Percentiles rank a stretch among this genome's conserved stretches.
Evolutionary conservation across 2,329 filamentous ascomycete species (phyloP).

Genomic region (Colletotrichum camelliae): DNA sequence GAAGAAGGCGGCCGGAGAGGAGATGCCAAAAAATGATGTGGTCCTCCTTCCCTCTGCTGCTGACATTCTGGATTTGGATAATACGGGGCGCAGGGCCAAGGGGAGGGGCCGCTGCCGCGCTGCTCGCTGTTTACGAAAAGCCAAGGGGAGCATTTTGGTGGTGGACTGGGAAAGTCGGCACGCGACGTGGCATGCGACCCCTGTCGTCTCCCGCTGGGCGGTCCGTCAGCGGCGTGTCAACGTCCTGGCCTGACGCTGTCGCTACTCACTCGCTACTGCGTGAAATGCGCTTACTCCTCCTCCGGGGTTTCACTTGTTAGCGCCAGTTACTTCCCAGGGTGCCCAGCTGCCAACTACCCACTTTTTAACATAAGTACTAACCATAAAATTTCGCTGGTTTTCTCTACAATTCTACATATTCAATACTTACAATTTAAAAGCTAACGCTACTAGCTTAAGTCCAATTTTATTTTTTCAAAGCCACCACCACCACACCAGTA

Average conservation of each 20-base stretch:
- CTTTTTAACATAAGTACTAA: no score
- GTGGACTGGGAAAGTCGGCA: conserved; percentile 16
- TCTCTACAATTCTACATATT: no score
- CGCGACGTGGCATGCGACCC: conserved; percentile 19
- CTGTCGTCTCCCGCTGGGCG: conserved; percentile 9
- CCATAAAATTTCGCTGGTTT: no score
- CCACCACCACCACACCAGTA: no score
- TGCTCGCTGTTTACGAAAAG: neutral
- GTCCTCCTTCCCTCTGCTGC: neutral
- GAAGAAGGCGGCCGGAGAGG: neutral
- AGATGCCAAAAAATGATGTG: neutral
- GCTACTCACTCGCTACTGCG: neutral
- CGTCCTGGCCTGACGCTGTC: neutral
- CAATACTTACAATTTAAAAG: no score
- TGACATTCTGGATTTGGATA: neutral
- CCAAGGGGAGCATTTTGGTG: neutral
- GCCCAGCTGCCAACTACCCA: no score
- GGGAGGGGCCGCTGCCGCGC: neutral
- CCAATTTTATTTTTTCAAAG: no score
- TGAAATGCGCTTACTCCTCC: neutral
- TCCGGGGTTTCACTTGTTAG: no score
- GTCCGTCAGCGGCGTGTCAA: neutral
- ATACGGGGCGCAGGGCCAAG: neutral
- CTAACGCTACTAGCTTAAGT: no score
- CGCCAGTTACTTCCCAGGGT: no score